A percentile compares a stretch with the other conserved stretches of the same genome.
Conservation (phyloP, 1,284 basidiomycete genomes). For the Athelia psychrophila region DNA sequence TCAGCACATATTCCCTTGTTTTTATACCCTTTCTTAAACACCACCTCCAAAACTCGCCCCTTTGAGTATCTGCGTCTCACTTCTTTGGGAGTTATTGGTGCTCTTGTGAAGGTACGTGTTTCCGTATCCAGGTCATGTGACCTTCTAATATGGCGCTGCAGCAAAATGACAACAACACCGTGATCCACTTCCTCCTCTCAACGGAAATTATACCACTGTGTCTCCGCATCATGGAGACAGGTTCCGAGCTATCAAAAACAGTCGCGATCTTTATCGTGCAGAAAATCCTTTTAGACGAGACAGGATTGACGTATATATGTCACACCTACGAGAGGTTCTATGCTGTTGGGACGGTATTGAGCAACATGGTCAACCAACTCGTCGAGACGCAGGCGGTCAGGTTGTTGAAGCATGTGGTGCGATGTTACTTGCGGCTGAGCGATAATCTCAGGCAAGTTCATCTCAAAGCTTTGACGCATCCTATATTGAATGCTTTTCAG, state of each 20-base stretch:
- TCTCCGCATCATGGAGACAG: constrained; percentile 99
- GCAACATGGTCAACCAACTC: constrained; percentile 97
- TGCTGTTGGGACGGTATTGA: constrained; percentile 96
- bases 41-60: constrained; percentile 97
- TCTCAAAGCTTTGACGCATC: neutral
- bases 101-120: constrained; percentile 83
- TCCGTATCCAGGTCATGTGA: constrained; percentile 7
- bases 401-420: constrained; percentile 95
- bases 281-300: constrained; percentile 98
- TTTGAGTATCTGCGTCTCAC: constrained; percentile 99
- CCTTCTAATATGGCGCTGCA: constrained; percentile 23
- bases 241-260: constrained; percentile 98
- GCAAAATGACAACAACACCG: constrained; percentile 99
- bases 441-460: constrained; percentile 88
- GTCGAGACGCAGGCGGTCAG: constrained; percentile 98
- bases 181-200: constrained; percentile 98
- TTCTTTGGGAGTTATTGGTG: constrained; percentile 97
- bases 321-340: constrained; percentile 99
- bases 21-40: constrained; percentile 99
- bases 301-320: constrained; percentile 97
- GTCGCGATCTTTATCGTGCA: constrained; percentile 99
- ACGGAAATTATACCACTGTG: constrained; percentile 99
- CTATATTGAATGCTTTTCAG: constrained; percentile 36
- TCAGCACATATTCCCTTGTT: constrained; percentile 97
- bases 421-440: constrained; percentile 94